A percentile compares a stretch with the other conserved stretches of the same genome.
Evolutionary conservation across 345 rosid species (phyloP).

Genomic region (Nasturtium officinale): DNA sequence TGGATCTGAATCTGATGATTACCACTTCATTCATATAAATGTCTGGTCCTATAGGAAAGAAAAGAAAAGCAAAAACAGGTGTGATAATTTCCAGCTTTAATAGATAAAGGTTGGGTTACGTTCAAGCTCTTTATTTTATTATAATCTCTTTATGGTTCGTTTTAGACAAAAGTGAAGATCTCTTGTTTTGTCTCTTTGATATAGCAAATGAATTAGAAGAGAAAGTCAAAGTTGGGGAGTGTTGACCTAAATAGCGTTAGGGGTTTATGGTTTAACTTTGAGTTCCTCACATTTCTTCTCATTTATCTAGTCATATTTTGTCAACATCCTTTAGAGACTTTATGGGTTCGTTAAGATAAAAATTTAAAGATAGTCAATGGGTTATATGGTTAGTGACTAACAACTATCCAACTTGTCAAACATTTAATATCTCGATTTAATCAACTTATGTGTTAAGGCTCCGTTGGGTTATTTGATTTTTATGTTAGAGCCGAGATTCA

Average conservation of each 20-base stretch:
- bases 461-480: neutral
- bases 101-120: conserved; percentile 32
- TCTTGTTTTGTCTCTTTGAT: conserved; percentile 12
- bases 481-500: neutral
- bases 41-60: conserved; percentile 37
- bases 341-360: neutral
- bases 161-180: neutral
- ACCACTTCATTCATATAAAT: conserved; percentile 40
- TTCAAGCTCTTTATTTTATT: conserved; percentile 3
- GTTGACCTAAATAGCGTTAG: conserved; percentile 8
- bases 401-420: neutral
- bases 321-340: neutral
- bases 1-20: conserved; percentile 27
- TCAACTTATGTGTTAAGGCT: neutral
- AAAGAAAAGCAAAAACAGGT: conserved; percentile 26
- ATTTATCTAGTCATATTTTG: neutral
- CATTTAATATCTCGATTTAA: conserved; percentile 4
- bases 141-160: neutral
- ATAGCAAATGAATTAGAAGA: conserved; percentile 16
- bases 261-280: neutral
- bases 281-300: conserved; percentile 2
- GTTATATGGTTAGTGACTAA: conserved; percentile 16
- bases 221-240: conserved; percentile 19
- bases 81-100: conserved; percentile 27
- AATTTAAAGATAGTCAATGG: conserved; percentile 1